These are phyloP conservation scores for Epichloe coenophiala DNA, from an alignment of 2,329 filamentous ascomycete species.

Conservation along the genomic window DNA sequence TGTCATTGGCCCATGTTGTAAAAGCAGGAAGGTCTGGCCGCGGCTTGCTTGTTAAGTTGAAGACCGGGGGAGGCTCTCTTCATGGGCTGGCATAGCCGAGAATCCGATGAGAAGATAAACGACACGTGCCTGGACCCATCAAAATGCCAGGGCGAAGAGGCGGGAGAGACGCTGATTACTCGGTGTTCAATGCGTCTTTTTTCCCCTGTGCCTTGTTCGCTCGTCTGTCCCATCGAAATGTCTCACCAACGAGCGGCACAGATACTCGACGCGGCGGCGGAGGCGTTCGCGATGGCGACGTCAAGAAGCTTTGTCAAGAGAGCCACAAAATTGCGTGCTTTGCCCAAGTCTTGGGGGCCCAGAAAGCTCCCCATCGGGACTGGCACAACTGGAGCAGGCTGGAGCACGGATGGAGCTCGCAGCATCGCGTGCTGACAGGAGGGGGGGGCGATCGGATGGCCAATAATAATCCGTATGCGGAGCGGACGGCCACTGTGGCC, in stretches of 20 bases:
- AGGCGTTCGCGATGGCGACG: neutral
- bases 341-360: conserved; percentile 19
- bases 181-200: neutral
- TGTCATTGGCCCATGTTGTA: neutral
- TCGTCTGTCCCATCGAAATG: neutral
- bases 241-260: neutral
- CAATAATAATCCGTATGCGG: neutral
- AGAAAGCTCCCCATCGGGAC: neutral
- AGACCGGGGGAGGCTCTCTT: neutral
- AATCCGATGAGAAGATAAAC: too few relatives aligned
- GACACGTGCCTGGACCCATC: too few relatives aligned
- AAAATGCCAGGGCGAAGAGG: too few relatives aligned
- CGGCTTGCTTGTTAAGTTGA: neutral
- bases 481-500: neutral
- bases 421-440: conserved; percentile 6
- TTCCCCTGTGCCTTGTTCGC: neutral
- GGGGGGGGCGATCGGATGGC: neutral
- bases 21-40: neutral
- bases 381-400: neutral
- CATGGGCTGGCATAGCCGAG: neutral
- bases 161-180: neutral
- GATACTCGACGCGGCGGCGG: neutral
- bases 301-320: conserved; percentile 9
- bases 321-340: conserved; percentile 16
- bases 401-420: neutral